phyloP scores from a whole-genome alignment of 768 basidiomycete genomes.

The Termitomyces sp. region DNA sequence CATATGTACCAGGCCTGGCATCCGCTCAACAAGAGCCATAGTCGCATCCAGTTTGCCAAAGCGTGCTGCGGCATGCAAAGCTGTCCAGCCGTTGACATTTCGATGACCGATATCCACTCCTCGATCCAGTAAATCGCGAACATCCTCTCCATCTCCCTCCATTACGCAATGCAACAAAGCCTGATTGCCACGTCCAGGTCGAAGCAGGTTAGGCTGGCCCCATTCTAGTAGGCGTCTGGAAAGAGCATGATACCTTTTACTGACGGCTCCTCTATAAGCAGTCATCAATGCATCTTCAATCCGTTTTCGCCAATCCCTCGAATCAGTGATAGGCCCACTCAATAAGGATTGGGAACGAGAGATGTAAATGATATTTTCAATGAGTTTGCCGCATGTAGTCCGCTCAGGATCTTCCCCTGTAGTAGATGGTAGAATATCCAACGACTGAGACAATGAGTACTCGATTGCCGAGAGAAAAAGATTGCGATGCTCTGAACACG shows the following conservation, averaged over 20 bases:
- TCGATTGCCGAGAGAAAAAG: not conserved
- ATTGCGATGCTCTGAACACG: not conserved
- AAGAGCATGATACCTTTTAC: not conserved
- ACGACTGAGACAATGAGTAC: not conserved
- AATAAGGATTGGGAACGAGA: not conserved
- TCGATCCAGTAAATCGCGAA: not conserved
- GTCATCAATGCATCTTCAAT: not conserved
- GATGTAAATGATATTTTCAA: not conserved
- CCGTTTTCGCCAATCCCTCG: not conserved
- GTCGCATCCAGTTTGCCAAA: not conserved
- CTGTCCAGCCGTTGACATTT: not conserved
- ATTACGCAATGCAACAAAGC: not conserved
- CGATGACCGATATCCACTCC: not conserved
- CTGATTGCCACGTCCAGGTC: not conserved
- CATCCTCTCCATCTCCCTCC: not conserved
- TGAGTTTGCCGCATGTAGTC: not conserved
- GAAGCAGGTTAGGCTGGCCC: not conserved
- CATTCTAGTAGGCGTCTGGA: not conserved
- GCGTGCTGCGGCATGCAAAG: not conserved
- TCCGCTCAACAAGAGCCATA: not conserved
- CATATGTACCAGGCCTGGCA: not conserved
- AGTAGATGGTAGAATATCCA: not conserved
- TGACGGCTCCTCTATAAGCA: not conserved
- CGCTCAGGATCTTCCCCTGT: not conserved
- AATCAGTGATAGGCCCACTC: not conserved